phyloP scores from a whole-genome alignment of 805 yeast species.

The Suhomyces prunicola region DNA sequence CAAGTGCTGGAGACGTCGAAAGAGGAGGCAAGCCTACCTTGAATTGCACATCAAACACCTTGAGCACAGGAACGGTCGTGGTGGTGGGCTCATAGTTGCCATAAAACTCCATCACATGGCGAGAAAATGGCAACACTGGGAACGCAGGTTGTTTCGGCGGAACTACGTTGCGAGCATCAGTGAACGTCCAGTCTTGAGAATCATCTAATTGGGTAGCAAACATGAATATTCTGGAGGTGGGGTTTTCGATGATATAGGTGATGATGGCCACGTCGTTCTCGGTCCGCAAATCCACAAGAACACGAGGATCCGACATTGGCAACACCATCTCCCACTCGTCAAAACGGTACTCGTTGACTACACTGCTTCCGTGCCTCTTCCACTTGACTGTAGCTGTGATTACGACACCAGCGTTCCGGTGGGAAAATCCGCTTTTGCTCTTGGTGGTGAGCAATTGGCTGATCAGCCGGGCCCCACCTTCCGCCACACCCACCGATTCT shows the following conservation, averaged over 20 bases:
- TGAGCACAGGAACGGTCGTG: conserved; percentile 54
- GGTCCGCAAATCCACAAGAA: conserved; percentile 41
- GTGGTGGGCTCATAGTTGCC: conserved; percentile 13
- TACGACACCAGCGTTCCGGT: conserved; percentile 32
- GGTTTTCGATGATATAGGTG: conserved; percentile 64
- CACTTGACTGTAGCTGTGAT: conserved; percentile 27
- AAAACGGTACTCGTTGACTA: conserved; percentile 26
- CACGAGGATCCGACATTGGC: conserved; percentile 70
- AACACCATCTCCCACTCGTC: conserved; percentile 50
- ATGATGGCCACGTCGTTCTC: conserved; percentile 24
- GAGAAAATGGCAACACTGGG: conserved; percentile 62
- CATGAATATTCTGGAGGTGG: conserved; percentile 65
- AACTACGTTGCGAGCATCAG: conserved; percentile 18
- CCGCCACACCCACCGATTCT: conserved; percentile 9
- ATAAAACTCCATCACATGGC: conserved; percentile 39
- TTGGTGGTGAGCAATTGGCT: conserved; percentile 30
- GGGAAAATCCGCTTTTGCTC: conserved; percentile 37
- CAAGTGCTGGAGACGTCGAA: conserved; percentile 19
- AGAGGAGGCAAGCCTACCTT: conserved; percentile 55
- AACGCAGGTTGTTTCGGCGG: conserved; percentile 34
- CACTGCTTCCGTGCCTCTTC: conserved; percentile 23
- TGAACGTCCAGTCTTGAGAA: conserved; percentile 23
- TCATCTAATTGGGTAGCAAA: conserved; percentile 45
- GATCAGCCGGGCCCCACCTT: not conserved
- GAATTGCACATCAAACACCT: conserved; percentile 66